Evolutionary conservation across 805 yeast species (phyloP).

Genomic region (Barnettozyma sp.): DNA sequence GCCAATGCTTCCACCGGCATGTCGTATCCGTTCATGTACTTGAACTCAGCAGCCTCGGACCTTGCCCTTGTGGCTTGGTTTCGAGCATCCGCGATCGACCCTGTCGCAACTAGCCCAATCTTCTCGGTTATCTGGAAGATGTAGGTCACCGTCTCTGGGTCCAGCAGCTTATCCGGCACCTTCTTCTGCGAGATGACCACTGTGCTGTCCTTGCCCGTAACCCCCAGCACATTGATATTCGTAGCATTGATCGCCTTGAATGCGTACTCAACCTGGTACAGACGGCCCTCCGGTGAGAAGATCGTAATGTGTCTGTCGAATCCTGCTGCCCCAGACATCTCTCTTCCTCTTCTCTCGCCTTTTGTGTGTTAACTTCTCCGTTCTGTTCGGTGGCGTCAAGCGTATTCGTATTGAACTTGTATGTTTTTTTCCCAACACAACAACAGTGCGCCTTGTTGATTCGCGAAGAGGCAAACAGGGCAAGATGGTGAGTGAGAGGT

Average conservation of each 20-base stretch:
- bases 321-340: constrained; percentile 68
- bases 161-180: constrained; percentile 90
- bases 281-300: constrained; percentile 96
- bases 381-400: constrained; percentile 2
- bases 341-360: no score
- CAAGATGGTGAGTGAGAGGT: no score
- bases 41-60: constrained; percentile 92
- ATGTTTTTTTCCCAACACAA: no score
- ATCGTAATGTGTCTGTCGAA: constrained; percentile 98
- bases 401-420: no score
- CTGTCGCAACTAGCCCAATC: constrained; percentile 89
- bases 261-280: constrained; percentile 96
- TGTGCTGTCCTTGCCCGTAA: constrained; percentile 79
- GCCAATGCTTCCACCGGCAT: constrained; percentile 93
- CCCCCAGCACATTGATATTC: constrained; percentile 81
- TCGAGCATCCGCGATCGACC: constrained; percentile 94
- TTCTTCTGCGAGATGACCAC: constrained; percentile 92
- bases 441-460: no score
- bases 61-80: constrained; percentile 86
- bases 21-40: constrained; percentile 91
- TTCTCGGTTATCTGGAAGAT: constrained; percentile 74
- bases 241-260: constrained; percentile 94
- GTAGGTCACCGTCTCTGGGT: constrained; percentile 79
- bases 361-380: neutral
- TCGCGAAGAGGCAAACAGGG: no score